Evolutionary conservation across 495 filamentous ascomycete genomes (phyloP).

Genomic region (Podospora sp.): DNA sequence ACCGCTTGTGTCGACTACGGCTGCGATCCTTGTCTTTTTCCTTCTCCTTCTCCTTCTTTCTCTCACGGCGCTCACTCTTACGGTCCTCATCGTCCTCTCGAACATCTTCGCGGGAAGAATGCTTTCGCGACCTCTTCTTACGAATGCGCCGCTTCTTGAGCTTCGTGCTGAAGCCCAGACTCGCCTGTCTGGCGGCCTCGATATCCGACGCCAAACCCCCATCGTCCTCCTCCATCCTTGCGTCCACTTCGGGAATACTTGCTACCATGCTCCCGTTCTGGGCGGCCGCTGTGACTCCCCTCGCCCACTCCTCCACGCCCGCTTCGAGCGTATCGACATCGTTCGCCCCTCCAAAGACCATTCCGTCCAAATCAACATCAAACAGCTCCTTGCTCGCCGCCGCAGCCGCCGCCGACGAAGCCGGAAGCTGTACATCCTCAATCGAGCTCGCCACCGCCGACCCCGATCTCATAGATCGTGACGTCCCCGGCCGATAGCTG

Average conservation of each 20-base stretch:
- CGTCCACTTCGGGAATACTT: slow-evolving; percentile 29
- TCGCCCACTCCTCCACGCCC: slow-evolving; percentile 51
- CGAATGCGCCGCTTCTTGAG: slow-evolving; percentile 51
- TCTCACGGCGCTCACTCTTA: slow-evolving; percentile 23
- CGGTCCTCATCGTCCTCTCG: slow-evolving; percentile 16
- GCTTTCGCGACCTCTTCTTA: slow-evolving; percentile 37
- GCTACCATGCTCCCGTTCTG: slow-evolving; percentile 18
- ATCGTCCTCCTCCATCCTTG: slow-evolving; percentile 27
- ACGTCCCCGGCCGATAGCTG: slow-evolving; percentile 25
- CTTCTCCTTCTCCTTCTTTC: slow-evolving; percentile 21
- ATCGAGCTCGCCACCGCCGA: slow-evolving; percentile 30
- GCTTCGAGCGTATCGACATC: slow-evolving; percentile 38
- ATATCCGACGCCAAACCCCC: slow-evolving; percentile 44
- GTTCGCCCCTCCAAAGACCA: slow-evolving; percentile 38
- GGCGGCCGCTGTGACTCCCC: slow-evolving; percentile 52
- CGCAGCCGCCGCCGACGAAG: slow-evolving; percentile 46
- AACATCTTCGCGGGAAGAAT: slow-evolving; percentile 30
- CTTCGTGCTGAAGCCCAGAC: slow-evolving; percentile 48
- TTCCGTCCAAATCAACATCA: slow-evolving; percentile 43
- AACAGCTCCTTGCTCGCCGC: slow-evolving; percentile 47
- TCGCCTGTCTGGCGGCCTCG: slow-evolving; percentile 46
- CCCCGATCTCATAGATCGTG: slow-evolving; percentile 25
- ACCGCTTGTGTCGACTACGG: slow-evolving; percentile 38
- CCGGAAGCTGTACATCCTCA: slow-evolving; percentile 34
- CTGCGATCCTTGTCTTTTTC: slow-evolving; percentile 34